A percentile compares a stretch with the other conserved stretches of the same genome.
Evolutionary conservation across 495 filamentous ascomycete species (phyloP).

Genomic region (Neurospora terricola): DNA sequence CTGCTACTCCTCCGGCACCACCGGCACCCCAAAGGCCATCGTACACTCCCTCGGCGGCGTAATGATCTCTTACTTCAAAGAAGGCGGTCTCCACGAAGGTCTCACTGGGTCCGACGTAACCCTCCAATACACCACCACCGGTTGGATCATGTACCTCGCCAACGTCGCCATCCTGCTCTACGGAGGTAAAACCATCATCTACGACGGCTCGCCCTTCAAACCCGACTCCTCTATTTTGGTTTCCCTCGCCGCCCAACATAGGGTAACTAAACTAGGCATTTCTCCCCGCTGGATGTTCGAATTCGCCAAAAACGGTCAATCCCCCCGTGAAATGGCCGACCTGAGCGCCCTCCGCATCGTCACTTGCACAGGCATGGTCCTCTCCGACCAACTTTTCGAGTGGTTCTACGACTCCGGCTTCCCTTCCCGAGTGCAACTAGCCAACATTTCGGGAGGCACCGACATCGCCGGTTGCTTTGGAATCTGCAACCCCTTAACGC

Average conservation of each 20-base stretch:
- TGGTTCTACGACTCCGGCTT: slow-evolving; percentile 82
- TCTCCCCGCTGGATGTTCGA: slow-evolving; percentile 68
- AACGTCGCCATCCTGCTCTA: slow-evolving; percentile 41
- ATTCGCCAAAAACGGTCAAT: slow-evolving; percentile 47
- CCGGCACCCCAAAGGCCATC: slow-evolving; percentile 66
- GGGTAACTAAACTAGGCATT: slow-evolving; percentile 53
- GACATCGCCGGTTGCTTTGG: slow-evolving; percentile 67
- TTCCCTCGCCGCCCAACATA: slow-evolving; percentile 46
- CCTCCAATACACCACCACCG: slow-evolving; percentile 55
- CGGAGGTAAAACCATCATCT: slow-evolving; percentile 52
- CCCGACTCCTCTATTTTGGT: slow-evolving; percentile 53
- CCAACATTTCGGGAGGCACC: slow-evolving; percentile 69
- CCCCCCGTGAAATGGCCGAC: slow-evolving; percentile 51
- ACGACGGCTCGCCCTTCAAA: slow-evolving; percentile 70
- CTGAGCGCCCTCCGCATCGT: slow-evolving; percentile 51
- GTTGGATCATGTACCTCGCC: slow-evolving; percentile 79
- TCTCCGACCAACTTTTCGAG: slow-evolving; percentile 60
- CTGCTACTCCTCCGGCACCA: slow-evolving; percentile 64
- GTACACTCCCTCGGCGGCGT: slow-evolving; percentile 59
- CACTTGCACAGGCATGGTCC: slow-evolving; percentile 68
- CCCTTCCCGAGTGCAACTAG: slow-evolving; percentile 50
- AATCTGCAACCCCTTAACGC: slow-evolving; percentile 55
- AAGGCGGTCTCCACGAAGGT: slow-evolving; percentile 50
- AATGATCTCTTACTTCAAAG: slow-evolving; percentile 49
- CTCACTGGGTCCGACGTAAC: slow-evolving; percentile 36